Evolutionary conservation across 2,329 filamentous ascomycete species (phyloP).

Genomic region (Cercospora sesami): DNA sequence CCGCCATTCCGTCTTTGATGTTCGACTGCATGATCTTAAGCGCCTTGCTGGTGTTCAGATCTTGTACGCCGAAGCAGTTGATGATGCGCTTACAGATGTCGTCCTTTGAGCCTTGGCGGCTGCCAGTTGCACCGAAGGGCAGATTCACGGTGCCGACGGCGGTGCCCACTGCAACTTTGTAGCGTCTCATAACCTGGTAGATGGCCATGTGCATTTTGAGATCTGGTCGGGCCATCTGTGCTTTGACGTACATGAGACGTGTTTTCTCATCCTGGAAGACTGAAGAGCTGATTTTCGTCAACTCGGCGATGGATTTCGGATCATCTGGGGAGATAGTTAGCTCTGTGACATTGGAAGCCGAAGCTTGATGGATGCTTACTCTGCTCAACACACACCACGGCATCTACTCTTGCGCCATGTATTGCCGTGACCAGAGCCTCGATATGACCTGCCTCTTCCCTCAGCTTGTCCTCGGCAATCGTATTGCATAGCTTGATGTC

Average conservation of each 20-base stretch:
- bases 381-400: constrained; percentile 32
- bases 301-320: constrained; percentile 33
- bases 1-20: constrained; percentile 26
- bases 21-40: constrained; percentile 28
- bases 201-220: constrained; percentile 41
- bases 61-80: constrained; percentile 30
- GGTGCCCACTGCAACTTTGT: constrained; percentile 34
- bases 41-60: constrained; percentile 24
- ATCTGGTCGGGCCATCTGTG: constrained; percentile 40
- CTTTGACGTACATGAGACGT: constrained; percentile 39
- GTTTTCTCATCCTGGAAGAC: constrained; percentile 39
- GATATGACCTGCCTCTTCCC: constrained; percentile 30
- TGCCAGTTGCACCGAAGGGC: constrained; percentile 25
- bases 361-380: constrained; percentile 19
- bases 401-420: constrained; percentile 31
- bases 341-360: neutral
- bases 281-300: constrained; percentile 36
- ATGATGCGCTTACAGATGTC: constrained; percentile 30
- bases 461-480: constrained; percentile 32
- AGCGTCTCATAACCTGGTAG: constrained; percentile 38
- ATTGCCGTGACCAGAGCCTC: constrained; percentile 30
- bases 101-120: constrained; percentile 30
- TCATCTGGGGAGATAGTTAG: constrained; percentile 31
- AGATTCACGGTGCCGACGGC: constrained; percentile 27
- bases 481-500: constrained; percentile 25